phyloP scores from a whole-genome alignment of 768 basidiomycete genomes.

The Coprinopsis marcescibilis region DNA sequence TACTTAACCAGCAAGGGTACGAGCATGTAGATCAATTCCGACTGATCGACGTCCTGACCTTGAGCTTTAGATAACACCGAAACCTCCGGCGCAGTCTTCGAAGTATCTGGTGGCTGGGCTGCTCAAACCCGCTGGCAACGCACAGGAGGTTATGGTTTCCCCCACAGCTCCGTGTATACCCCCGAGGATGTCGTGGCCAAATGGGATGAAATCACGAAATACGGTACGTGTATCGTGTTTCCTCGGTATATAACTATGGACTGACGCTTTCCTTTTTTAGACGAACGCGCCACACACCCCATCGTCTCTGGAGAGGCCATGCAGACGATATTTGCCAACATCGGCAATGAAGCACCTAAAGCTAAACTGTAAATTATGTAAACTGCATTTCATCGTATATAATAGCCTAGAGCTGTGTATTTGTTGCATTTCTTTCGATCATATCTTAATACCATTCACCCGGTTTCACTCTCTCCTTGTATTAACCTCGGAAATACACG shows the following conservation, averaged over 20 bases:
- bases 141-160: conserved; percentile 83
- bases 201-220: conserved; percentile 82
- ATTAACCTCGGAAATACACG: no score
- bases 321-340: conserved; percentile 55
- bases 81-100: conserved; percentile 73
- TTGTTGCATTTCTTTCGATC: background rate
- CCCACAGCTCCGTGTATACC: conserved; percentile 63
- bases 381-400: background rate
- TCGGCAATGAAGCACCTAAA: conserved; percentile 43
- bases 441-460: background rate
- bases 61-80: conserved; percentile 72
- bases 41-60: no score
- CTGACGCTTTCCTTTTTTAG: conserved; percentile 27
- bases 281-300: conserved; percentile 82
- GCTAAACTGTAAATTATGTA: conserved; percentile 41
- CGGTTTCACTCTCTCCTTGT: no score
- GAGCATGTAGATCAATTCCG: no score
- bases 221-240: conserved; percentile 44
- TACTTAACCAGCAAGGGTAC: conserved; percentile 80
- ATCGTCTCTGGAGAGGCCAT: conserved; percentile 68
- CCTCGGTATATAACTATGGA: background rate
- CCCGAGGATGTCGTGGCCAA: conserved; percentile 78
- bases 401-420: background rate
- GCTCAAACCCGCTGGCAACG: conserved; percentile 93
- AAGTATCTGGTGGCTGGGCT: conserved; percentile 87